Conservation (phyloP, 2,329 filamentous ascomycete species). For the Domatiomyces catenatus region DNA sequence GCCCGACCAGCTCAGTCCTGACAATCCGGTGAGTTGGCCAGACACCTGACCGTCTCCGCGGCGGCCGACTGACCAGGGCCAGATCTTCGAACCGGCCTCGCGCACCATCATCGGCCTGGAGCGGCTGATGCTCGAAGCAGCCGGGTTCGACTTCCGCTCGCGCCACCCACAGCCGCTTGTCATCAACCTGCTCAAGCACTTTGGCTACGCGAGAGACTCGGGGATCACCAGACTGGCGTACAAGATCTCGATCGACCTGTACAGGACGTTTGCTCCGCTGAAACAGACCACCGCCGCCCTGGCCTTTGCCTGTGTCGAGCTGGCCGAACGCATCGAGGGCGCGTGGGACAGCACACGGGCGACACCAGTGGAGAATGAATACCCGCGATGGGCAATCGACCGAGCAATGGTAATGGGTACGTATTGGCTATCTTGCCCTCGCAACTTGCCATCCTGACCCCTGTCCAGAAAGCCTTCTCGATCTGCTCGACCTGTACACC, state of each 20-base stretch:
- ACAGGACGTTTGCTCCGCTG: slow-evolving; percentile 81
- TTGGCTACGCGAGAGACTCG: slow-evolving; percentile 37
- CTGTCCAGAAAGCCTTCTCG: slow-evolving; percentile 71
- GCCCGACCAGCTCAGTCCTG: slow-evolving; percentile 54
- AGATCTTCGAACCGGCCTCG: slow-evolving; percentile 67
- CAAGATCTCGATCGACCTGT: slow-evolving; percentile 72
- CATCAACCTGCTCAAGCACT: slow-evolving; percentile 57
- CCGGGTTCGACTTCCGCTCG: slow-evolving; percentile 84
- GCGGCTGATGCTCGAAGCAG: slow-evolving; percentile 78
- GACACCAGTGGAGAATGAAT: slow-evolving; percentile 39
- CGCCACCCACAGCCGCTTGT: slow-evolving; percentile 75
- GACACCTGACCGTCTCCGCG: not conserved
- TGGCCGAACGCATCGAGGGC: slow-evolving; percentile 54
- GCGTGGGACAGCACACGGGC: not conserved
- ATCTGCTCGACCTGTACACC: slow-evolving; percentile 82
- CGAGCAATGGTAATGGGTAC: slow-evolving; percentile 34
- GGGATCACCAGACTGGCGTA: slow-evolving; percentile 55
- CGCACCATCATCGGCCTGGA: slow-evolving; percentile 80
- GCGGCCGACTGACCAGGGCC: not conserved
- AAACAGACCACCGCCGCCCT: slow-evolving; percentile 81
- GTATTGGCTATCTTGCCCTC: slow-evolving; percentile 20
- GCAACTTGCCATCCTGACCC: slow-evolving; percentile 31
- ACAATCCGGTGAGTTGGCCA: slow-evolving; percentile 53
- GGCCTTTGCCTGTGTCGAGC: slow-evolving; percentile 66
- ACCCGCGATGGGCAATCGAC: slow-evolving; percentile 32